Base-by-base conservation (phyloP, 495 filamentous ascomycete species). In the Penicillium desertorum region DNA sequence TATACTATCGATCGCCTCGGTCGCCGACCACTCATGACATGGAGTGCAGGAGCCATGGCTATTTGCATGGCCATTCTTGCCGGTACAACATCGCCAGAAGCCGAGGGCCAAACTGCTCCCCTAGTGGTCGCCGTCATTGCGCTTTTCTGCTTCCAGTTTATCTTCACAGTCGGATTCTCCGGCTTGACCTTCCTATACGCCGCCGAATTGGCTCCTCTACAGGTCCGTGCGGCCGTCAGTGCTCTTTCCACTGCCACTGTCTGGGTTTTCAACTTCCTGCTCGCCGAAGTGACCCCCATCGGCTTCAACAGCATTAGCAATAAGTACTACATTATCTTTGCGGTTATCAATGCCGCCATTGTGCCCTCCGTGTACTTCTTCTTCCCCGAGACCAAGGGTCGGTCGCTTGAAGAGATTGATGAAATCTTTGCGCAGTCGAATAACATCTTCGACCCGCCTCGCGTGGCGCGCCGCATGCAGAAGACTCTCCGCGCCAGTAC, bases 1-100 rank as follows among this genome's bases (percentile, higher is more conserved):
- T 90, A 88, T 73, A 81, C 86, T 47, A 88, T 92, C 58, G 88
- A 92, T 70, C 79, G 86, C 1, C 78, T 85, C 9, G 88, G 88
- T 36, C 82, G 88, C 5, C 79, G 88, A 1, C 83, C 84, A 45
- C 75, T 91, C 22, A 88, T 90, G 71, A 66, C 86, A 5, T 68
- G 70, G 30, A 77, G 80, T 34, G 76, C 75, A 2, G 66, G 69
- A 19, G 80, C 81, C 25, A 86, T 85, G 81, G 70, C 80, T 11
- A 66, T 78, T 52, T 77, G 79, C 19, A 91, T 92, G 88, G 77
- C 63, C 62, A 76, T 69, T 62, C 76, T 71, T 49, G 76, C 64
- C 3, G 78, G 77, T 52, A 84, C 80, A 5, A 74, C 72, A n/a
- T 77, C 72, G 34, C 67, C 71, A 3, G 56, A 10, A 11, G 61